Percentiles rank a stretch among this genome's conserved stretches.
Evolutionary conservation across 352 stramenopile genomes (phyloP).

Genomic region (Aphanomyces euteiches): DNA sequence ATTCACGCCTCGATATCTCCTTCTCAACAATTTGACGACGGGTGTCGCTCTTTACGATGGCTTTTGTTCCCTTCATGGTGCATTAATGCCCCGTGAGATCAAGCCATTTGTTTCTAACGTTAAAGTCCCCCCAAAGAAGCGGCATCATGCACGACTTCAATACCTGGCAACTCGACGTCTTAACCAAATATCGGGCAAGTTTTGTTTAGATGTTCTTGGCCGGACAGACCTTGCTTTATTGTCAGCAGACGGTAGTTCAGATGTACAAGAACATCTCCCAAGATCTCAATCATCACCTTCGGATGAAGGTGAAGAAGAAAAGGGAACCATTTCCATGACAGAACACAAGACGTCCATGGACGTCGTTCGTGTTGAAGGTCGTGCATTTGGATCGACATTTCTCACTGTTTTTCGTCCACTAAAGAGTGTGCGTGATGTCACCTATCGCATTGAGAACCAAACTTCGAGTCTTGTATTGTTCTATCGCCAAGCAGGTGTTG

Average conservation of each 20-base stretch:
- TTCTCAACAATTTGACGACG: constrained; percentile 20
- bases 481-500: constrained; percentile 28
- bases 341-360: constrained; percentile 5
- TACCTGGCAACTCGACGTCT: constrained; percentile 19
- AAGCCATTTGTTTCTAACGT: constrained; percentile 15
- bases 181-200: constrained; percentile 18
- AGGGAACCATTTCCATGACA: neutral
- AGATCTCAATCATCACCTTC: too few relatives aligned
- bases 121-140: constrained; percentile 11
- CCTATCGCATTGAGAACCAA: constrained; percentile 28
- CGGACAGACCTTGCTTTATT: neutral
- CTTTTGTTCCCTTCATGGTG: constrained; percentile 3
- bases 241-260: neutral
- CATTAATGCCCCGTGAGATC: constrained; percentile 3
- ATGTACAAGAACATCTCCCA: too few relatives aligned
- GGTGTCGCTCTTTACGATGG: constrained; percentile 22
- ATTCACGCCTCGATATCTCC: constrained; percentile 23
- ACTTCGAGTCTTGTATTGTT: constrained; percentile 19
- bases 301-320: too few relatives aligned
- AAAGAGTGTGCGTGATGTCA: neutral
- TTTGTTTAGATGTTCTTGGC: constrained; percentile 4
- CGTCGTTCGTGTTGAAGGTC: constrained; percentile 19
- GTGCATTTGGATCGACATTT: constrained; percentile 11
- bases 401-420: constrained; percentile 18
- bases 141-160: constrained; percentile 7